Conservation (phyloP, 148 eudicot genomes). For the Amaranthus cruentus region DNA sequence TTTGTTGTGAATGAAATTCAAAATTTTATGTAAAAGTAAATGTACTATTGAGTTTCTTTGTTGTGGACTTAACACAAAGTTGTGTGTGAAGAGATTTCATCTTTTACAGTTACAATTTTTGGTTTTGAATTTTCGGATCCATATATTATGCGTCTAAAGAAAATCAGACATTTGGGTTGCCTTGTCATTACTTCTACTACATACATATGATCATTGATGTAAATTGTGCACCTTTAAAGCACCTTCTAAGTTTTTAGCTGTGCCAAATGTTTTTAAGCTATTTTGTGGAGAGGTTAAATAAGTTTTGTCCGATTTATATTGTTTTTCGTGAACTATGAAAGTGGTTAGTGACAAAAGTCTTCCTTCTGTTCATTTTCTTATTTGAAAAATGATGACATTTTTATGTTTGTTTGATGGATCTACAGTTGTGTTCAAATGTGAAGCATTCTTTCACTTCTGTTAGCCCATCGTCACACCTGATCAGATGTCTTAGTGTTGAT, state of each 20-base stretch:
- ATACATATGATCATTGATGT: not conserved
- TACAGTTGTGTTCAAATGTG: conserved; percentile 30
- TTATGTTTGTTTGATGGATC: conserved; percentile 2
- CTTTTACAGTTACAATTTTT: not conserved
- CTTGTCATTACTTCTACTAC: not conserved
- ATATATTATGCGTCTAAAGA: not conserved
- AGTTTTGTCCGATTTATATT: not conserved
- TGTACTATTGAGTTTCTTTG: too few relatives aligned
- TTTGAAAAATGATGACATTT: not conserved
- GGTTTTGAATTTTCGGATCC: not conserved
- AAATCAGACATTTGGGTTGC: not conserved
- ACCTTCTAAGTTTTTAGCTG: not conserved
- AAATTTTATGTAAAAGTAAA: too few relatives aligned
- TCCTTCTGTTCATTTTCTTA: not conserved
- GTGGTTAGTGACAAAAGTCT: not conserved
- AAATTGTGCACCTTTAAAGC: not conserved
- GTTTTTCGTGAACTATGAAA: not conserved
- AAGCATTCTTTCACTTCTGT: conserved; percentile 32
- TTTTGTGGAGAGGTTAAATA: not conserved
- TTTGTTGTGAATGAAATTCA: too few relatives aligned
- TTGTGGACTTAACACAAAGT: too few relatives aligned
- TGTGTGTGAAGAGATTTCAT: too few relatives aligned
- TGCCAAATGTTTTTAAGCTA: not conserved
- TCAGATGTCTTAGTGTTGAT: conserved; percentile 36
- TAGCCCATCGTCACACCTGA: conserved; percentile 21